A percentile compares a stretch with the other conserved stretches of the same genome.
phyloP scores from a whole-genome alignment of 768 basidiomycete genomes.

The Lactarius evosmus region DNA sequence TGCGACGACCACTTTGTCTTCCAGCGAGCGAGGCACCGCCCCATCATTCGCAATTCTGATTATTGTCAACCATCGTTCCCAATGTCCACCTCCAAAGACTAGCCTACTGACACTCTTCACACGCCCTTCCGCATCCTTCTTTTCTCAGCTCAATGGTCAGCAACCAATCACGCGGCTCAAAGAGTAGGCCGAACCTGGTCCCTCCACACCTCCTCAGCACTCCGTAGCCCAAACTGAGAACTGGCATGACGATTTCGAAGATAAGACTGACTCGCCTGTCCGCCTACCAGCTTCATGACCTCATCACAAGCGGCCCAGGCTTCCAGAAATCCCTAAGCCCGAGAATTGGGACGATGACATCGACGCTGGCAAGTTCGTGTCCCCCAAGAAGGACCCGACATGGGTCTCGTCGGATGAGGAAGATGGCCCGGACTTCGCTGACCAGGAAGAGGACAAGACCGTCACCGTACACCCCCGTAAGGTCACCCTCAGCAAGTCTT shows the following conservation, averaged over 20 bases:
- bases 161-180: constrained; percentile 28
- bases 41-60: constrained; percentile 1
- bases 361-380: constrained; percentile 40
- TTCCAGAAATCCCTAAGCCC: constrained; percentile 32
- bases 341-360: constrained; percentile 71
- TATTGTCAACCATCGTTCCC: constrained; percentile 6
- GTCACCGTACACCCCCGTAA: constrained; percentile 61
- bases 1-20: constrained; percentile 86
- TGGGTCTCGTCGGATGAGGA: constrained; percentile 50
- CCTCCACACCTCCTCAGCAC: constrained; percentile 48
- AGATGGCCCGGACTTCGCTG: constrained; percentile 47
- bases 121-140: constrained; percentile 24
- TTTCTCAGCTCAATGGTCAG: constrained; percentile 8
- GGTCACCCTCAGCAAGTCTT: constrained; percentile 35
- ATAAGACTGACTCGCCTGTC: constrained; percentile 44
- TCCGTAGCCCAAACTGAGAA: constrained; percentile 43
- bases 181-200: constrained; percentile 49
- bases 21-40: constrained; percentile 30
- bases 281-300: constrained; percentile 27
- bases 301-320: constrained; percentile 34
- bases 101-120: constrained; percentile 1
- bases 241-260: constrained; percentile 69
- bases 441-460: constrained; percentile 65
- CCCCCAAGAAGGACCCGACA: constrained; percentile 36
- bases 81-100: constrained; percentile 6